Evolutionary conservation across 495 filamentous ascomycete genomes (phyloP), one percentile per base, ranked within the genome.

Genomic region (Aspergillus campestris): DNA sequence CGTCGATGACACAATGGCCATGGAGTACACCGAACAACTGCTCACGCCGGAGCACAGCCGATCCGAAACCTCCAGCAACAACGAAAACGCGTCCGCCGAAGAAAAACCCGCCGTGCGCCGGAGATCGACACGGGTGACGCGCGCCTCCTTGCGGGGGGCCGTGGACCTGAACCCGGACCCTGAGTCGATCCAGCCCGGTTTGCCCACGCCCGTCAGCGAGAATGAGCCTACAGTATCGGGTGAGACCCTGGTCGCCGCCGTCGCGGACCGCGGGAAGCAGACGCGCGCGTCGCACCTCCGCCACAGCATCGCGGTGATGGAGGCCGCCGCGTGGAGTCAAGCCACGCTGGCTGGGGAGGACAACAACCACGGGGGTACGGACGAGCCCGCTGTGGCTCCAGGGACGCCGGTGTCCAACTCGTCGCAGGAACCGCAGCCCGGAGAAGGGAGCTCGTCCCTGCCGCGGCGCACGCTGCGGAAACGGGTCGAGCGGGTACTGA

Each of bases 41-140:
- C 57, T 73, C 14, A 73, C 69, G 3, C 69, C 69, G 31, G 69
- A 73, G 43, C 65, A 67, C 34, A 71, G 69, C 47, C 67, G 69
- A 44, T 73, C 69, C n/a, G 69, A 73, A 45, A 73, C 69, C 1
- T 73, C 69, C 3, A 73, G 69, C 58, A 73, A 71, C 52, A 67
- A 67, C 56, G 69, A 70, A 52, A 62, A 67, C 61, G 64, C 63
- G 57, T 65, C 56, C 15, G 49, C 52, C 12, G 69, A 72, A 14
- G 69, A 73, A 47, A 70, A 67, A 49, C 52, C 62, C 18, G 51
- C 56, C 8, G 29, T 56, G 36, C 65, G 65, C 41, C 63, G 63
- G 30, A 61, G 60, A 34, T 71, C 69, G 57, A 66, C 69, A 63
- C 65, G 67, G 51, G 58, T 61, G 40, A 58, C 55, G 58, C 69